Base-by-base conservation (phyloP, 2,329 filamentous ascomycete species). In the Leptographium radiaticola region DNA sequence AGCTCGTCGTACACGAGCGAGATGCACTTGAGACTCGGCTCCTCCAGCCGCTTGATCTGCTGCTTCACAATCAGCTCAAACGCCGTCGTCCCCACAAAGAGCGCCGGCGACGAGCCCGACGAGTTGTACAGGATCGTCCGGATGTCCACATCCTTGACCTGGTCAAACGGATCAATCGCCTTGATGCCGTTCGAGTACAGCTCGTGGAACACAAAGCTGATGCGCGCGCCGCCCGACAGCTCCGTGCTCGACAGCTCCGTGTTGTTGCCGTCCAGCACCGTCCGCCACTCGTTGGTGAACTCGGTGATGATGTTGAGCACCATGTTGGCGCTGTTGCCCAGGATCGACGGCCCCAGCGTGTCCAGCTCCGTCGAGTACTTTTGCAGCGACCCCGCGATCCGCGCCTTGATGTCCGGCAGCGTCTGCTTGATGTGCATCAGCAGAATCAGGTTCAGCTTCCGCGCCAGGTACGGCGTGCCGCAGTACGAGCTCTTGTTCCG, bases 361-460 rank as follows among this genome's bases (percentile, higher is more conserved):
- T 81, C 75, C 25, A 98, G 78, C 69, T 98, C 93, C 44, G 81
- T 71, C 5, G 80, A 76, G 70, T 98, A 98, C 68, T 98, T 98
- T 66, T 90, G 85, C 56, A 98, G 75, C 15, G 91, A 96, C 61
- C 87, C 86, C n/a, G 87, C 81, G 62, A 98, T 98, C 59, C 94
- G 86, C 15, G 87, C 89, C 74, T 98, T 98, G 76, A 98, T 98
- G 66, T 98, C 93, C 43, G 93, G 93, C 15, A 98, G 80, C 1
- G 93, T 98, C 74, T 98, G 91, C 73, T 98, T 98, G 76, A 98
- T 98, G 75, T 98, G 93, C 93, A 98, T 98, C 91, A 98, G 97
- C 62, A 98, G 79, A 66, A 98, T 97, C 64, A 98, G 77, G 71
- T 98, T 98, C 57, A 98, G 81, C 73, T 98, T 98, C 62, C 91